These are phyloP conservation scores for Vairimorpha necatrix DNA, from an alignment of 371 early-diverging fungal genomes.

Conservation along the genomic window DNA sequence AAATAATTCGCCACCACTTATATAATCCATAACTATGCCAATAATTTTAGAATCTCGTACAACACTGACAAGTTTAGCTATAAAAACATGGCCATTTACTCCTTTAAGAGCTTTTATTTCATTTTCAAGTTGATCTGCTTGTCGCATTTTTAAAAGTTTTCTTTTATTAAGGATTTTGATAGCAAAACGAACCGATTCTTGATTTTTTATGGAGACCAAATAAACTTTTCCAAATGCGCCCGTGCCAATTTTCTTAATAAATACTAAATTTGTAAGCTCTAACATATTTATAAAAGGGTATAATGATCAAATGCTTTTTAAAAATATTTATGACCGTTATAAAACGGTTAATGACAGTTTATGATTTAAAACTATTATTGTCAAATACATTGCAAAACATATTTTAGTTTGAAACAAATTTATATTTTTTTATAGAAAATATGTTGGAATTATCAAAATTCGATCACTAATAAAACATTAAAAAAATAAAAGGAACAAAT, in stretches of 20 bases:
- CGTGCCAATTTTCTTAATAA: slow-evolving; percentile 95
- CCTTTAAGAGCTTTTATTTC: slow-evolving; percentile 83
- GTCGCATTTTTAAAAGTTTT: slow-evolving; percentile 83
- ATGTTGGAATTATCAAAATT: no score
- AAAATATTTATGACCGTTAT: slow-evolving; percentile 29
- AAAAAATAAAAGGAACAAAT: no score
- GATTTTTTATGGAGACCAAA: slow-evolving; percentile 71
- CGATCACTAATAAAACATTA: no score
- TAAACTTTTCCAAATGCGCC: slow-evolving; percentile 98
- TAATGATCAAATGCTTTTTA: slow-evolving; percentile 37
- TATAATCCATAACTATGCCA: slow-evolving; percentile 83
- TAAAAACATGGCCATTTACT: slow-evolving; percentile 78
- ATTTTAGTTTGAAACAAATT: no score
- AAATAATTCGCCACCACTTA: slow-evolving; percentile 86
- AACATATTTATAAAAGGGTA: slow-evolving; percentile 67
- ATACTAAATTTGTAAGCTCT: slow-evolving; percentile 81
- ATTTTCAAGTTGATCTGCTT: slow-evolving; percentile 89
- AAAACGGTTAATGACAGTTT: background rate
- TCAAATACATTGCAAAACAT: no score
- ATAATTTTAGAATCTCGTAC: slow-evolving; percentile 76
- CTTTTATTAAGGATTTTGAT: slow-evolving; percentile 88
- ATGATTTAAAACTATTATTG: no score
- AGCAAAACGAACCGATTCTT: slow-evolving; percentile 68
- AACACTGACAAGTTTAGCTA: slow-evolving; percentile 81
- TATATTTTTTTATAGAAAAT: no score